Evolutionary conservation across 202 grass and related monocot genomes (phyloP).

Genomic region (Zizania palustris): DNA sequence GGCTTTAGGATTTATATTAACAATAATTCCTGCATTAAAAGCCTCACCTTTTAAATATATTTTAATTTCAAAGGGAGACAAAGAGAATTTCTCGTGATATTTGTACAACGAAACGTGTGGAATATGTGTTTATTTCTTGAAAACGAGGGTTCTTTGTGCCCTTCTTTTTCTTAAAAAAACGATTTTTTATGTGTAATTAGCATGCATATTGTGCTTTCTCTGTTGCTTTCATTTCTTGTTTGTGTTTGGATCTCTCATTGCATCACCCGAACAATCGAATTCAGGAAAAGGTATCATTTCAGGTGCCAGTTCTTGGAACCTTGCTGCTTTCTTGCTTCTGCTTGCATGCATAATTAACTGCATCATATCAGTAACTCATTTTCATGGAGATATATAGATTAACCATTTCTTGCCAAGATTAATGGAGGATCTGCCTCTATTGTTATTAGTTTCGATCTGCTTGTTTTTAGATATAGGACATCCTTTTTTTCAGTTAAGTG

Average conservation of each 20-base stretch:
- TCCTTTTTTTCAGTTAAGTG: not conserved
- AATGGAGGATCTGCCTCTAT: constrained; percentile 16
- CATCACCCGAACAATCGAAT: constrained; percentile 18
- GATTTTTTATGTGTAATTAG: not conserved
- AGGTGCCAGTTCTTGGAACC: constrained; percentile 26
- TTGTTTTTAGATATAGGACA: constrained; percentile 4
- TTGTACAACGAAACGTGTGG: not conserved
- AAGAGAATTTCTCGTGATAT: not conserved
- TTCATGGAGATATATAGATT: constrained; percentile 9
- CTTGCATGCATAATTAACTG: not conserved
- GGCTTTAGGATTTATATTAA: not conserved
- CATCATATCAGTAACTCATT: constrained; percentile 20
- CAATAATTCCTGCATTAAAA: not conserved
- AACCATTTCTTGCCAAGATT: not conserved
- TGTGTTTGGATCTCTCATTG: constrained; percentile 29
- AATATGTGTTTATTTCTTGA: not conserved
- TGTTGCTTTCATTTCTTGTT: constrained; percentile 3
- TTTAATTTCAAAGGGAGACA: not conserved
- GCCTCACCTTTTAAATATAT: not conserved
- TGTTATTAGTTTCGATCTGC: constrained; percentile 14
- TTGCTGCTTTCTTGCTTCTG: constrained; percentile 21
- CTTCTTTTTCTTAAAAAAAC: not conserved
- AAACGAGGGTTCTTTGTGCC: not conserved
- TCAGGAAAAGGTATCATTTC: not conserved
- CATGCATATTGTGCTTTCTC: not conserved